phyloP scores from a whole-genome alignment of 2,329 filamentous ascomycete genomes.

The Didymella glomerata region DNA sequence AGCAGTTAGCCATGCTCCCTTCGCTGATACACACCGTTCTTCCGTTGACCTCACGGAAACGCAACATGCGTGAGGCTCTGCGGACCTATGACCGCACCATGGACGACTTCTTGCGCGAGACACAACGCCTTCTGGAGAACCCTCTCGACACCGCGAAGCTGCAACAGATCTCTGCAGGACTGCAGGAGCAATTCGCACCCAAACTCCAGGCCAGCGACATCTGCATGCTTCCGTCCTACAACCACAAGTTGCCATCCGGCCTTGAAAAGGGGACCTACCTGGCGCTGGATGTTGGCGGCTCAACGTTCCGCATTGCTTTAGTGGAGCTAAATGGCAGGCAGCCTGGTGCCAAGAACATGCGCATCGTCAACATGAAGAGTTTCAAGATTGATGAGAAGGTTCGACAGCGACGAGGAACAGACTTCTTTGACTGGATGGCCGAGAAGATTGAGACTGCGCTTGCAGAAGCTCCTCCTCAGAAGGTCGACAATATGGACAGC shows the following conservation, averaged over 20 bases:
- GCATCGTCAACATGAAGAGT: slow-evolving; percentile 63
- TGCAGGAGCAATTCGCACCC: slow-evolving; percentile 62
- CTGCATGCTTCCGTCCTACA: slow-evolving; percentile 73
- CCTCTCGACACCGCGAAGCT: slow-evolving; percentile 53
- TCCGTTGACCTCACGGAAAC: slow-evolving; percentile 46
- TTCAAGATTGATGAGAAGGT: slow-evolving; percentile 66
- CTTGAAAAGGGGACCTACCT: slow-evolving; percentile 67
- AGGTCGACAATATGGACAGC: slow-evolving; percentile 49
- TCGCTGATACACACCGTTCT: slow-evolving; percentile 51
- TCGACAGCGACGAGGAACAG: slow-evolving; percentile 62
- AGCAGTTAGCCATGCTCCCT: slow-evolving; percentile 52
- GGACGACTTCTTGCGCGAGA: slow-evolving; percentile 58
- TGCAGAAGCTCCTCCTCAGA: slow-evolving; percentile 50
- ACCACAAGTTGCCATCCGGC: slow-evolving; percentile 67
- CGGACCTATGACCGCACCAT: slow-evolving; percentile 55
- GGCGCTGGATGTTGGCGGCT: slow-evolving; percentile 71
- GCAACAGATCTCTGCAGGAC: slow-evolving; percentile 54
- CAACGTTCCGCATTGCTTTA: slow-evolving; percentile 69
- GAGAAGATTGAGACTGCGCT: slow-evolving; percentile 65
- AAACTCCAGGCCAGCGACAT: slow-evolving; percentile 65
- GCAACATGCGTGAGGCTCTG: slow-evolving; percentile 49
- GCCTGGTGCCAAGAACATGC: slow-evolving; percentile 58
- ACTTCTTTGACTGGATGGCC: slow-evolving; percentile 74
- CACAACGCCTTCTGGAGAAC: slow-evolving; percentile 55
- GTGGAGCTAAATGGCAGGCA: slow-evolving; percentile 63